phyloP scores from a whole-genome alignment of 2,329 filamentous ascomycete genomes.

The Ceratocystis smalleyi region DNA sequence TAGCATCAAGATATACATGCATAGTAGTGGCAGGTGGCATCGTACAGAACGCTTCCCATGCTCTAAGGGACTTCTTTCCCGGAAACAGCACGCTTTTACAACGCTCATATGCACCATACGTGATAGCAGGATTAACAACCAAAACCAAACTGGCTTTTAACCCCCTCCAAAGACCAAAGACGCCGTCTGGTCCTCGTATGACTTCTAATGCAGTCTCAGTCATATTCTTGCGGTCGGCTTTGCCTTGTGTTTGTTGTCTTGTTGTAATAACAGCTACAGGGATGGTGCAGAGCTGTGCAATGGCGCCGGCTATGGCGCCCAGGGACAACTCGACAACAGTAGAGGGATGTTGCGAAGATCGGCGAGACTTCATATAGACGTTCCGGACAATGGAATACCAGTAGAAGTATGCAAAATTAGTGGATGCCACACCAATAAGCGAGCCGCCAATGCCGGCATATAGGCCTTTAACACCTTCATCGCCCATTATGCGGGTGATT shows the following conservation, averaged over 20 bases:
- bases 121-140: constrained; percentile 92
- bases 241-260: constrained; percentile 82
- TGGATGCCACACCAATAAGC: constrained; percentile 82
- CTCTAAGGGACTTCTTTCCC: constrained; percentile 56
- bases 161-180: constrained; percentile 80
- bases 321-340: constrained; percentile 71
- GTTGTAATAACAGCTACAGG: constrained; percentile 92
- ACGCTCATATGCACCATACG: constrained; percentile 90
- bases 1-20: not conserved
- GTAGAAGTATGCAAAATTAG: constrained; percentile 99
- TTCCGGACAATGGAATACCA: constrained; percentile 86
- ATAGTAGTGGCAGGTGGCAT: not conserved
- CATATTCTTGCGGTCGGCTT: constrained; percentile 69
- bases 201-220: constrained; percentile 81
- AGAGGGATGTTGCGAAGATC: constrained; percentile 42
- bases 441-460: constrained; percentile 82
- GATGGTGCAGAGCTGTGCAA: constrained; percentile 92
- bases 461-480: constrained; percentile 66
- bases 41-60: constrained; percentile 85
- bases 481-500: constrained; percentile 63
- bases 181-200: constrained; percentile 76
- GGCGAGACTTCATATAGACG: constrained; percentile 53
- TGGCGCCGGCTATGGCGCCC: constrained; percentile 72
- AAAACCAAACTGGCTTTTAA: constrained; percentile 90
- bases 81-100: constrained; percentile 65